A percentile compares a stretch with the other conserved stretches of the same genome.
Evolutionary conservation across 345 rosid genomes (phyloP).

Genomic region (Trapa incisa): DNA sequence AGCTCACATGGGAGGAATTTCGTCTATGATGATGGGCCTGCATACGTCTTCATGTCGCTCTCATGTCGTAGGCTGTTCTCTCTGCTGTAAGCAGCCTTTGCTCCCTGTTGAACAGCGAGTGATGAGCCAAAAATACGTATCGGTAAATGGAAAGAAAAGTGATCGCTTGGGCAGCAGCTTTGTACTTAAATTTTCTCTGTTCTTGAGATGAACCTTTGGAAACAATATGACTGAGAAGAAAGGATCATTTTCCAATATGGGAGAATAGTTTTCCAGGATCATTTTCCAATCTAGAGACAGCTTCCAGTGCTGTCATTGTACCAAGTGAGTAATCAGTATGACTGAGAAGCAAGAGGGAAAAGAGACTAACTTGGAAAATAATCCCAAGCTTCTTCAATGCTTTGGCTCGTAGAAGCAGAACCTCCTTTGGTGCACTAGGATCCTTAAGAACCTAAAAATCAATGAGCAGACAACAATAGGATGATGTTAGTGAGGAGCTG

Average conservation of each 20-base stretch:
- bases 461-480: neutral
- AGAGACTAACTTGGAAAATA: conserved; percentile 58
- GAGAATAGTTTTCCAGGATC: no score
- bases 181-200: neutral
- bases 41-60: conserved; percentile 10
- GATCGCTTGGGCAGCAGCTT: no score
- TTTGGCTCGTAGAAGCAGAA: conserved; percentile 45
- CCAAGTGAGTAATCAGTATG: neutral
- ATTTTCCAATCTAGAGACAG: no score
- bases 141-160: no score
- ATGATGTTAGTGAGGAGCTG: neutral
- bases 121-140: neutral
- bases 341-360: neutral
- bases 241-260: no score
- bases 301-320: neutral
- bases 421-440: conserved; percentile 63
- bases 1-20: neutral
- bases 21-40: conserved; percentile 23
- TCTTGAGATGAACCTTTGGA: neutral
- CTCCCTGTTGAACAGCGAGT: conserved; percentile 42
- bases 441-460: conserved; percentile 63
- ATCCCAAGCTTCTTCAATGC: conserved; percentile 78
- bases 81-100: conserved; percentile 56
- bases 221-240: neutral
- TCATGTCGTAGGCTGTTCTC: conserved; percentile 74